phyloP scores from a whole-genome alignment of 345 rosid species.

The Toxicodendron radicans region DNA sequence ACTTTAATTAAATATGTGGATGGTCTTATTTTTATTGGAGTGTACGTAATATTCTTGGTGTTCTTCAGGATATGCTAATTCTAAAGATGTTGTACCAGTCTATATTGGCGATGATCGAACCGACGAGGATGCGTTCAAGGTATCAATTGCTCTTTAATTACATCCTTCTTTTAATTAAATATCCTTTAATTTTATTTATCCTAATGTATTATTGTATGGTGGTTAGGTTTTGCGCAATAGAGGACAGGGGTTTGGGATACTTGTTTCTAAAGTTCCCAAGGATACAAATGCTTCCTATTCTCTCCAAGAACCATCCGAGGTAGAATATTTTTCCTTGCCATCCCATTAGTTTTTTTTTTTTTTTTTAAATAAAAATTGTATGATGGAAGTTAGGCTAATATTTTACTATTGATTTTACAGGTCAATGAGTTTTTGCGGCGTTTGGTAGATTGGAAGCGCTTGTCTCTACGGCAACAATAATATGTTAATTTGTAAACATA shows the following conservation, averaged over 20 bases:
- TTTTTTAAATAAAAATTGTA: neutral
- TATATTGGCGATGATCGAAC: slow-evolving; percentile 96
- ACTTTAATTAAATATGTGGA: neutral
- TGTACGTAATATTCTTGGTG: neutral
- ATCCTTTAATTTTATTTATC: neutral
- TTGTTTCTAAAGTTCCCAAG: slow-evolving; percentile 82
- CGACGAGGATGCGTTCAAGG: slow-evolving; percentile 97
- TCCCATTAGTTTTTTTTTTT: neutral
- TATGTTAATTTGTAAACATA: neutral
- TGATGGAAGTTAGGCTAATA: neutral
- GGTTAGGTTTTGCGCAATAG: slow-evolving; percentile 65
- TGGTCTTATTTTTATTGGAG: neutral
- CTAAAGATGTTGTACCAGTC: slow-evolving; percentile 67
- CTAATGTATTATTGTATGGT: neutral
- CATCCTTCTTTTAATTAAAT: neutral
- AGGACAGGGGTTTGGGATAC: slow-evolving; percentile 85
- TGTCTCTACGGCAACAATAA: slow-evolving; percentile 15
- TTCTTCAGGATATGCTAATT: slow-evolving; percentile 59
- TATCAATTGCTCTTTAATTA: slow-evolving; percentile 11
- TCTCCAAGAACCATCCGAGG: slow-evolving; percentile 87
- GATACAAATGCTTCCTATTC: slow-evolving; percentile 89
- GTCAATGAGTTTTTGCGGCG: slow-evolving; percentile 69
- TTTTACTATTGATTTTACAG: slow-evolving; percentile 32
- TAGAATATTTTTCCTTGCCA: neutral
- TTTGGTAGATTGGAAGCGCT: slow-evolving; percentile 68